Evolutionary conservation across 495 filamentous ascomycete genomes (phyloP).

Genomic region (Penicillium cataractarum): DNA sequence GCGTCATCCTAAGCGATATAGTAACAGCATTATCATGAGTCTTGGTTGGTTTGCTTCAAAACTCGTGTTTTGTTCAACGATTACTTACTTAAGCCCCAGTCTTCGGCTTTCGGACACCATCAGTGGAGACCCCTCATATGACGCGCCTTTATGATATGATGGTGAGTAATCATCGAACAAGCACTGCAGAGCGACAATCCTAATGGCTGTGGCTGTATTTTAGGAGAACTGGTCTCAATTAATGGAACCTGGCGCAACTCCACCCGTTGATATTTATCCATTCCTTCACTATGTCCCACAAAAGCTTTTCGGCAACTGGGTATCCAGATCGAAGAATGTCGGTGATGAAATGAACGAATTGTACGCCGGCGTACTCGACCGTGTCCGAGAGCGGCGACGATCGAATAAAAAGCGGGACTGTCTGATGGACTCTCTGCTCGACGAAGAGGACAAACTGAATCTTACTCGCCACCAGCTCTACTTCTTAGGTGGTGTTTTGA

Average conservation of each 20-base stretch:
- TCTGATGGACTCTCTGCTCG: constrained; percentile 20
- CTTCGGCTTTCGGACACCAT: constrained; percentile 30
- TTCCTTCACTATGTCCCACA: constrained; percentile 48
- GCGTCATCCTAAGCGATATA: constrained; percentile 49
- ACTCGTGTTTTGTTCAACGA: too few species aligned
- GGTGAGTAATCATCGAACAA: background rate
- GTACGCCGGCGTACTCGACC: constrained; percentile 31
- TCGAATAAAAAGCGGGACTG: constrained; percentile 30
- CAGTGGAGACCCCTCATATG: constrained; percentile 41
- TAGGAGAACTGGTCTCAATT: constrained; percentile 53
- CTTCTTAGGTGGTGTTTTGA: constrained; percentile 40
- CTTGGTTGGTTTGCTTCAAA: constrained; percentile 25
- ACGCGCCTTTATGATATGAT: constrained; percentile 4
- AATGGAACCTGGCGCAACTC: constrained; percentile 53
- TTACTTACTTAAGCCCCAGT: too few species aligned
- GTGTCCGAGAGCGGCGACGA: constrained; percentile 18
- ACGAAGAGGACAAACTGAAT: constrained; percentile 15
- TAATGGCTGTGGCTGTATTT: constrained; percentile 44
- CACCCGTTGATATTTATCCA: constrained; percentile 54
- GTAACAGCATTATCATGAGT: constrained; percentile 48
- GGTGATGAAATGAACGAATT: constrained; percentile 40
- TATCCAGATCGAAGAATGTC: constrained; percentile 2
- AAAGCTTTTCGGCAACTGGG: constrained; percentile 44
- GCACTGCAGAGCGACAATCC: constrained; percentile 31
- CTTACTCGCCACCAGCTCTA: constrained; percentile 35